Evolutionary conservation across 306 rosid genomes (phyloP), one percentile per base, ranked within the genome.

Genomic region (Cucumis hystrix): DNA sequence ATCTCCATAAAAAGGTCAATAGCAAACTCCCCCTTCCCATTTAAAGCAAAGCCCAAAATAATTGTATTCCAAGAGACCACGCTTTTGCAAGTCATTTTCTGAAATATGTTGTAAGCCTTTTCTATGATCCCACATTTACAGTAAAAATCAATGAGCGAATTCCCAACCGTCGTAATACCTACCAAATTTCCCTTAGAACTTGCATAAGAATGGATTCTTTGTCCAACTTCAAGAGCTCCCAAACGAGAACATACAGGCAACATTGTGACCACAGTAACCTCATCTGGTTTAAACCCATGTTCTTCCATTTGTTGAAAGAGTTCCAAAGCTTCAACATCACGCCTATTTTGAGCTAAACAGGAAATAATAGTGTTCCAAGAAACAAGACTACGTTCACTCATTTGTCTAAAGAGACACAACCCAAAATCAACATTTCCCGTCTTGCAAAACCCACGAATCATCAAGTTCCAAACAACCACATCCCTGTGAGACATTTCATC

Each of bases 301-400:
- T 79, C 83, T 77, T 79, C 10, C 96, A 94, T 94, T n/a, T 80
- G 88, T 20, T 71, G 72, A 45, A 92, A 92, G 30, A 94, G 77
- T 52, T 72, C 81, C 54, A 94, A 82, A 55, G 88, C 97, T 77
- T 87, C 82, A 59, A 69, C 55, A 8, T 87, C 85, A n/a, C 88
- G 54, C 41, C 88, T 83, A 25, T 75, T 28, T 55, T 81, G 83
- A 4, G 84, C 88, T 17, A 92, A 67, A 79, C 83, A 85, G 23
- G 97, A 89, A 79, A 91, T 89, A 89, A 90, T 87, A 3, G 89
- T 74, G 52, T 94, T 91, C 97, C 98, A 94, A 3, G 97, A 89
- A 69, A 94, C 86, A 4, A 84, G 63, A 28, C 85, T 89, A 52
- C 89, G 83, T 67, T 85, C 92, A 66, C 51, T 79, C 97, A 90